phyloP scores from a whole-genome alignment of 2,329 filamentous ascomycete species.

The Trichoderma hamatum region DNA sequence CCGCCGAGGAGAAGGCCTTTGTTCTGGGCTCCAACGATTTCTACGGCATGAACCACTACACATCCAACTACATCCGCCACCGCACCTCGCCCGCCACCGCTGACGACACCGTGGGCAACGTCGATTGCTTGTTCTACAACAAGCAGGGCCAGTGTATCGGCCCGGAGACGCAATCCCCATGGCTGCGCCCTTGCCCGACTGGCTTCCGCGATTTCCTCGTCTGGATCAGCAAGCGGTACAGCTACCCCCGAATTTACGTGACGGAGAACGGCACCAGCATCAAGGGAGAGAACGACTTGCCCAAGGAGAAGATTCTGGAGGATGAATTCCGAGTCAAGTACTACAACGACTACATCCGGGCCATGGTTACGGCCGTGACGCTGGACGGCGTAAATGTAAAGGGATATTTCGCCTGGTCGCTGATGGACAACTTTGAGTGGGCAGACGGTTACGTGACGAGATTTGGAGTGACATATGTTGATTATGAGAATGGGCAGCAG shows the following conservation, averaged over 20 bases:
- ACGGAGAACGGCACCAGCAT: constrained; percentile 88
- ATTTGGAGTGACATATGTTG: constrained; percentile 82
- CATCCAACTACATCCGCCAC: constrained; percentile 82
- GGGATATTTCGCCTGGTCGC: constrained; percentile 84
- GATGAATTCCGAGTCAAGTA: constrained; percentile 83
- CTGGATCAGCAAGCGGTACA: constrained; percentile 79
- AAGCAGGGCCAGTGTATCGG: constrained; percentile 76
- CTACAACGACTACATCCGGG: constrained; percentile 75
- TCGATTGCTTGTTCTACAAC: constrained; percentile 72
- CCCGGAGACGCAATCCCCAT: constrained; percentile 78
- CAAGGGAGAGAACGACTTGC: constrained; percentile 78
- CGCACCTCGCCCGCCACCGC: constrained; percentile 61
- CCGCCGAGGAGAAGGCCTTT: constrained; percentile 70
- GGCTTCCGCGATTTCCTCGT: constrained; percentile 78
- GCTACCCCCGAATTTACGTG: constrained; percentile 76
- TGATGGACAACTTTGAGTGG: constrained; percentile 92
- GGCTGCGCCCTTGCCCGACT: constrained; percentile 74
- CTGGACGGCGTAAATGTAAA: constrained; percentile 77
- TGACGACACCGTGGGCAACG: constrained; percentile 74
- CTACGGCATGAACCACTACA: constrained; percentile 95
- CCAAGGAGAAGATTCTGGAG: constrained; percentile 69
- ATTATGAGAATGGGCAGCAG: constrained; percentile 79
- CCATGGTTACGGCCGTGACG: constrained; percentile 71
- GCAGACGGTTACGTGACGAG: constrained; percentile 88
- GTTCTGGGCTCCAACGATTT: constrained; percentile 89